Base-by-base conservation (phyloP, 495 filamentous ascomycete species). In the Xylaria bambusicola region DNA sequence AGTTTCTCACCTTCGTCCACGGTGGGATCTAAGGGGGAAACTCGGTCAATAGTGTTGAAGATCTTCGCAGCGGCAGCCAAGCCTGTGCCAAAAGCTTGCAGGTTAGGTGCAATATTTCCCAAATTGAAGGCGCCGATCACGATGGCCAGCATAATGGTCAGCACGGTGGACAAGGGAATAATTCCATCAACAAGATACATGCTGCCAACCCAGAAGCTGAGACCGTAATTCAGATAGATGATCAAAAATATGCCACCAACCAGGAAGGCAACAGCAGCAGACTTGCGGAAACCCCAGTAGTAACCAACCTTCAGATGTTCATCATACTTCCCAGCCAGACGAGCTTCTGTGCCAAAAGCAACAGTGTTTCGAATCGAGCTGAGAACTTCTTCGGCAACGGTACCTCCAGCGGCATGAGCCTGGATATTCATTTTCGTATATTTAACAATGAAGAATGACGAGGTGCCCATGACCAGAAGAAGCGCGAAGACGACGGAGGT, bases 141-240 rank as follows among this genome's bases (percentile, higher is more conserved):
- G 61, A 95, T 87, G 23, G 90, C 81, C 80, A 98, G 84, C 73
- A 97, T 76, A 54, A 98, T 92, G 10, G 87, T 98, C 33, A 97
- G 69, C 21, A 92, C 75, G 29, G 63, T 71, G 46, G 75, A 75
- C 17, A 86, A 69, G 1, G 71, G 62, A 23, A 88, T 78, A n/a
- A 86, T 80, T 1, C 86, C 86, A 8, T 80, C 67, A 0, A 92
- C 86, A 6, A 96, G 68, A 72, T 86, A 97, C 45, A 84, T 80
- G 58, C 88, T 92, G 10, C 94, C 94, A 80, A 92, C 89, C 94
- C 94, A 98, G 77, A 98, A 98, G 36, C 92, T 88, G 36, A 98
- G 82, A 44, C 88, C 90, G 64, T 97, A 97, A 72, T 93, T 95
- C 38, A 93, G 72, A 66, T 92, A 97, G 60, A 98, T 82, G 54